Percentiles rank a stretch among this genome's conserved stretches.
phyloP scores from a whole-genome alignment of 331 rosid species.

The Acacia pycnantha region DNA sequence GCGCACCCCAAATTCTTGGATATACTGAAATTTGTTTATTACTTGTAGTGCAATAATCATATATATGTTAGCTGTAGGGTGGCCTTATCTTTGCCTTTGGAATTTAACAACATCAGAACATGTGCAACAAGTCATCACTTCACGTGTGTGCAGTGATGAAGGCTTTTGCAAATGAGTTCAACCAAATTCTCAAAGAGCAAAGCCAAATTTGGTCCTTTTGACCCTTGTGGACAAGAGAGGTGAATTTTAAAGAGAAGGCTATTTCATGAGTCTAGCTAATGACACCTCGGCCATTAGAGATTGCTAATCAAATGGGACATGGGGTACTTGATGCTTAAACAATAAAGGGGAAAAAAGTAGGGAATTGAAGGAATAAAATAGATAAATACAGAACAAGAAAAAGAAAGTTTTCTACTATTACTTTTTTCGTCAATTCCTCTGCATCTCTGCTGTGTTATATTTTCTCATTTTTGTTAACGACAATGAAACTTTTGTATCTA shows the following conservation, averaged over 20 bases:
- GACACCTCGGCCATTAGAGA: neutral
- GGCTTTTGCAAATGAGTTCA: neutral
- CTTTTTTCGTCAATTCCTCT: neutral
- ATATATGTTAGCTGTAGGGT: neutral
- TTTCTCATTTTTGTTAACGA: neutral
- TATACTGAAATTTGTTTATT: neutral
- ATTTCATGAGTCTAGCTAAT: neutral
- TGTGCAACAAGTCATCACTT: neutral
- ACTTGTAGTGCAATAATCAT: neutral
- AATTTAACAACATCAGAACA: neutral
- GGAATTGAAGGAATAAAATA: neutral
- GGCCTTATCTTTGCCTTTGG: neutral
- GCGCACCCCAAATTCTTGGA: neutral
- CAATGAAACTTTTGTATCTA: neutral
- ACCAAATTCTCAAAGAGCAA: neutral
- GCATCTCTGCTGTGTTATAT: no score
- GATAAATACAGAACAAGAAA: neutral
- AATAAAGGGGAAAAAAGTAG: neutral
- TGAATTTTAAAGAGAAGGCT: neutral
- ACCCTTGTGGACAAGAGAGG: neutral
- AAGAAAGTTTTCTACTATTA: neutral
- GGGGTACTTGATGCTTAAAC: neutral
- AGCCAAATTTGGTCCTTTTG: neutral
- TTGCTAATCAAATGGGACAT: neutral
- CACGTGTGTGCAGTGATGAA: neutral